Evolutionary conservation across 306 rosid species (phyloP), one percentile per base, ranked within the genome.

Genomic region (Acacia confusa): DNA sequence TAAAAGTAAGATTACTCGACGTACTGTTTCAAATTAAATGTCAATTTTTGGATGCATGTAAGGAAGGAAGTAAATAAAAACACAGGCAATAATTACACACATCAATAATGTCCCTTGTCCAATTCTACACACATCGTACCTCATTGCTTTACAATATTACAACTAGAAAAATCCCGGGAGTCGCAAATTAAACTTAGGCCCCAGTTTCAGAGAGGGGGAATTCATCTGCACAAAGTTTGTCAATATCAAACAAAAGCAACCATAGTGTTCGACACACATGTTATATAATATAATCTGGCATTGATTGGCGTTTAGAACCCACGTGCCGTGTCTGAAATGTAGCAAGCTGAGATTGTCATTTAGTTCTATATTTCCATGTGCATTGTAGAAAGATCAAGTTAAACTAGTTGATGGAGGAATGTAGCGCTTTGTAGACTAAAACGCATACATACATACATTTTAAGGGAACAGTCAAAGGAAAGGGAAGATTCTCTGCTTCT

Each of bases 281-380:
- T 0, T 19, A 78, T 55, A n/a, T 55, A n/a, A 52, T 80, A 78
- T 76, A 81, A 70, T 86, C 12, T 81, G 24, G 43, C 85, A 84
- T 86, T 71, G 72, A 75, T 61, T 83, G 90, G 47, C 75, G 75
- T 80, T 61, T 72, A 55, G 69, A 78, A 79, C 53, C 80, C 92
- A 92, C 97, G 82, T 90, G 94, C 17, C 6, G n/a, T 92, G 92
- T 89, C 77, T 85, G 86, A 67, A 80, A 72, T 72, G 77, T 64
- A 76, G 79, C 44, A 24, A 60, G 73, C 72, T 52, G 34, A 65
- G 50, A 50, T 80, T 89, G 92, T 80, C 82, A 84, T 81, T 25
- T 86, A 72, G 86, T 60, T 47, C 13, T 65, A 65, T 84, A 50
- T 68, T 74, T 71, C 83, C 92, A 88, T 82, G 87, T 85, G 88